Conservation (phyloP, 2,329 filamentous ascomycete species). For the Xylaria sp. region DNA sequence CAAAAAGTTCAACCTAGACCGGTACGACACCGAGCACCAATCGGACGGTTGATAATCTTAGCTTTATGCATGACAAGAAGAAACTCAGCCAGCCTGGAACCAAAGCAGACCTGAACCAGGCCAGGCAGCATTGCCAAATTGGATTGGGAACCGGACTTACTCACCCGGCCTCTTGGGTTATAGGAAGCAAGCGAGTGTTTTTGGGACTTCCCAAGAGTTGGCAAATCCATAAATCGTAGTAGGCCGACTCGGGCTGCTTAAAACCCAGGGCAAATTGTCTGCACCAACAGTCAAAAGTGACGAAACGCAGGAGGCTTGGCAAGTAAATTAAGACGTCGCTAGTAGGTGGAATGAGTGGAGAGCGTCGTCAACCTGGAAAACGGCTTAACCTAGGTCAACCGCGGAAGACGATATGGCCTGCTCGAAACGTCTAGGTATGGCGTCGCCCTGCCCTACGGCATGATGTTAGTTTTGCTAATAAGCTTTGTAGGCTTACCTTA, state of each 20-base stretch:
- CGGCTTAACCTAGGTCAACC: neutral
- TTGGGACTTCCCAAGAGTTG: neutral
- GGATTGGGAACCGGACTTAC: neutral
- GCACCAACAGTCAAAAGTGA: neutral
- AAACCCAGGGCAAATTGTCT: neutral
- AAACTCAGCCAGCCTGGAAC: neutral
- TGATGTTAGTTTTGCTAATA: neutral
- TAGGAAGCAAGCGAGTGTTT: neutral
- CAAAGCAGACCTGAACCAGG: neutral
- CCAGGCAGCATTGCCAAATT: neutral
- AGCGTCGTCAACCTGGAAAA: constrained; percentile 2
- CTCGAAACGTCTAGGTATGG: neutral
- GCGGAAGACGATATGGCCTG: neutral
- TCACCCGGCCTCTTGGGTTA: neutral
- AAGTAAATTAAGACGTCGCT: neutral
- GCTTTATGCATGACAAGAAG: neutral
- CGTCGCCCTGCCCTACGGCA: neutral
- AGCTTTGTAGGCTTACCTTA: constrained; percentile 6
- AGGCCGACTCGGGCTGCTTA: neutral
- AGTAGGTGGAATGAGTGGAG: constrained; percentile 3
- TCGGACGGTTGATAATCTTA: neutral
- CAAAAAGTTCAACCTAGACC: neutral
- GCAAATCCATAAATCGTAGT: neutral
- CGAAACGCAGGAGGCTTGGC: constrained; percentile 7
- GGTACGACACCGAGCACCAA: neutral